Conservation (phyloP, 2,329 filamentous ascomycete species). For the Diaporthe aspalathi region DNA sequence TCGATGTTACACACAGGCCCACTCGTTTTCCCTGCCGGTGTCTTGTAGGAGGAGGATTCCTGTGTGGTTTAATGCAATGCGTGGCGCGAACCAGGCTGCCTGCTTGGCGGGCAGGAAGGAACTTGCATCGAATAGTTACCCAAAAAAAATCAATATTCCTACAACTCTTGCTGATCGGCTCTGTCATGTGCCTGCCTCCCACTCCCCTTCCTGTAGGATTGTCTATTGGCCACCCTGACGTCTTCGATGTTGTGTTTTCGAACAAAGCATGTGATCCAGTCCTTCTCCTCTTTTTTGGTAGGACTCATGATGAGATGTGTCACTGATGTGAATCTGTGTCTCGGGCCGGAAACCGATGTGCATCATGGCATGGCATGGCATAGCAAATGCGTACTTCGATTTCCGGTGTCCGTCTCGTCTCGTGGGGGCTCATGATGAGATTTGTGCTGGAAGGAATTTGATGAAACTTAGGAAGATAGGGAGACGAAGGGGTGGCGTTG, state of each 20-base stretch:
- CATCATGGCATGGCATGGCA: too few species aligned
- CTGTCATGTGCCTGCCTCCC: not conserved
- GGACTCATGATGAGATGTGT: not conserved
- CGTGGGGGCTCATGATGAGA: too few species aligned
- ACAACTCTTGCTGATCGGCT: not conserved
- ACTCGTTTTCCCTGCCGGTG: not conserved
- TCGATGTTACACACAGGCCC: not conserved
- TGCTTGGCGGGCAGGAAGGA: conserved; percentile 18
- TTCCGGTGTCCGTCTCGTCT: too few species aligned
- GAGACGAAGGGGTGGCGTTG: too few species aligned
- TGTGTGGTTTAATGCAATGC: not conserved
- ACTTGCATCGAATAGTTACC: not conserved
- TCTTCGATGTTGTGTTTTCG: too few species aligned
- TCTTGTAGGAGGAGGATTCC: not conserved
- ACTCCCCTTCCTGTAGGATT: conserved; percentile 8
- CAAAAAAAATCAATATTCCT: not conserved
- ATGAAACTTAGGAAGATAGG: too few species aligned
- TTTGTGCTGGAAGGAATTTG: too few species aligned
- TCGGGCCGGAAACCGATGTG: not conserved
- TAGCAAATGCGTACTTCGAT: not conserved
- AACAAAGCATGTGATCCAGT: not conserved
- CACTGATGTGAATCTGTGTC: not conserved
- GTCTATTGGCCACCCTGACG: not conserved
- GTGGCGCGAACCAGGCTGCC: not conserved
- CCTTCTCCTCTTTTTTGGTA: not conserved